phyloP scores from a whole-genome alignment of 306 rosid genomes.

The Cyamopsis tetragonoloba region DNA sequence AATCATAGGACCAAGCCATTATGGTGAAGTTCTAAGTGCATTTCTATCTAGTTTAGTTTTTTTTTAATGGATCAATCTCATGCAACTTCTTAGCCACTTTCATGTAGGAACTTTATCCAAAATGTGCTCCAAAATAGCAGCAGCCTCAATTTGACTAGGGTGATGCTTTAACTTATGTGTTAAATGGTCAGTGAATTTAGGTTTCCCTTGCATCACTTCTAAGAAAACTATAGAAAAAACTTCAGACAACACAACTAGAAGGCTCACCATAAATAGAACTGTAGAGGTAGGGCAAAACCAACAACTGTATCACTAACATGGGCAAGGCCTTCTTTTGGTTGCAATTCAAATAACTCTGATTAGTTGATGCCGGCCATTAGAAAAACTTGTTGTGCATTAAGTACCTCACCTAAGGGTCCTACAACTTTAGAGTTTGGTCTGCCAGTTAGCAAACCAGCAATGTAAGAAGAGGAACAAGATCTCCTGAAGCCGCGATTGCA shows the following conservation, averaged over 20 bases:
- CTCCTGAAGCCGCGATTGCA: conserved; percentile 75
- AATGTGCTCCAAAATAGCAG: conserved; percentile 85
- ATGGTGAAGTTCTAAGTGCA: conserved; percentile 79
- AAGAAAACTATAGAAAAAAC: conserved; percentile 64
- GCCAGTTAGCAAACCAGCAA: conserved; percentile 69
- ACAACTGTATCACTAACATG: conserved; percentile 83
- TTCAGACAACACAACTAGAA: conserved; percentile 53
- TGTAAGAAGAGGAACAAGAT: conserved; percentile 82
- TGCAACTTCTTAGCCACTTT: conserved; percentile 64
- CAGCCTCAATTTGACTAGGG: conserved; percentile 89
- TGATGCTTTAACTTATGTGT: conserved; percentile 82
- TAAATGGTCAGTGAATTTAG: conserved; percentile 77
- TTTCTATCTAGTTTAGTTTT: conserved; percentile 75
- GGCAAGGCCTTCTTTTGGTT: conserved; percentile 84
- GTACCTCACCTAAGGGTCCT: conserved; percentile 54
- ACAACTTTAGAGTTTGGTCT: conserved; percentile 58
- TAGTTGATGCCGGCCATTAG: conserved; percentile 42
- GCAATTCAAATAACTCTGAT: conserved; percentile 74
- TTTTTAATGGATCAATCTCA: conserved; percentile 66
- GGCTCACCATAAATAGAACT: conserved; percentile 65
- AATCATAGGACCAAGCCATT: conserved; percentile 78
- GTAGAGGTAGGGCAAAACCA: conserved; percentile 72
- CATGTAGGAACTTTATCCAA: conserved; percentile 69
- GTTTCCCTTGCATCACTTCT: no score
- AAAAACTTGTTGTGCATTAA: conserved; percentile 56